phyloP scores from a whole-genome alignment of 495 filamentous ascomycete genomes.

The Aspergillus affinis region DNA sequence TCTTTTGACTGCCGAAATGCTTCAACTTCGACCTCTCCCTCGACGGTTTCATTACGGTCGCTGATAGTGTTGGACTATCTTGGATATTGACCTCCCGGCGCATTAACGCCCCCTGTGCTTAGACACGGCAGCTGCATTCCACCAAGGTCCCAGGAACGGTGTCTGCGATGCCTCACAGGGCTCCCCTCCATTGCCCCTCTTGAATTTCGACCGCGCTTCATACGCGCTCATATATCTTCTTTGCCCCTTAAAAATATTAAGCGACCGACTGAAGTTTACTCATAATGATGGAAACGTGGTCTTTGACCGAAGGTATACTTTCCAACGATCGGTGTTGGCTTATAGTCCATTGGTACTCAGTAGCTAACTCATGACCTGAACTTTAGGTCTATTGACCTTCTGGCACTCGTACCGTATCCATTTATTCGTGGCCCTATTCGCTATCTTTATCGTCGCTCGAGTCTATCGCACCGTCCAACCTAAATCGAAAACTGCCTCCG shows the following conservation, averaged over 20 bases:
- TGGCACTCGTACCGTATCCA: conserved; percentile 45
- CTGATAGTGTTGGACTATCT: background rate
- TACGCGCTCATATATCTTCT: background rate
- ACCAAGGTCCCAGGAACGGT: background rate
- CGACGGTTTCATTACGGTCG: background rate
- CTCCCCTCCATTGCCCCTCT: conserved; percentile 7
- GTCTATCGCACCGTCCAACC: conserved; percentile 25
- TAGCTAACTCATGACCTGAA: background rate
- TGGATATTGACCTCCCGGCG: background rate
- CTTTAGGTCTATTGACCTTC: conserved; percentile 31
- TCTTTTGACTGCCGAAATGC: background rate
- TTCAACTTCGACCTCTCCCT: background rate
- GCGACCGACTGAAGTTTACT: background rate
- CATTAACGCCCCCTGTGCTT: background rate
- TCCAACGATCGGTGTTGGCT: background rate
- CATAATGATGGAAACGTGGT: background rate
- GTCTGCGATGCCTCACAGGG: conserved; percentile 11
- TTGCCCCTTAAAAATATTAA: background rate
- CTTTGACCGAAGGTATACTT: conserved; percentile 9
- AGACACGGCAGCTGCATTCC: background rate
- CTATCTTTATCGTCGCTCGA: conserved; percentile 27
- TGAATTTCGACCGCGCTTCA: conserved; percentile 2
- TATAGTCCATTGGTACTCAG: too few species aligned
- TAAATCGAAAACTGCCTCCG: conserved; percentile 29
- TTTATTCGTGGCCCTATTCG: conserved; percentile 31